Evolutionary conservation across 2,329 filamentous ascomycete genomes (phyloP).

Genomic region (Penicillium glabrum): DNA sequence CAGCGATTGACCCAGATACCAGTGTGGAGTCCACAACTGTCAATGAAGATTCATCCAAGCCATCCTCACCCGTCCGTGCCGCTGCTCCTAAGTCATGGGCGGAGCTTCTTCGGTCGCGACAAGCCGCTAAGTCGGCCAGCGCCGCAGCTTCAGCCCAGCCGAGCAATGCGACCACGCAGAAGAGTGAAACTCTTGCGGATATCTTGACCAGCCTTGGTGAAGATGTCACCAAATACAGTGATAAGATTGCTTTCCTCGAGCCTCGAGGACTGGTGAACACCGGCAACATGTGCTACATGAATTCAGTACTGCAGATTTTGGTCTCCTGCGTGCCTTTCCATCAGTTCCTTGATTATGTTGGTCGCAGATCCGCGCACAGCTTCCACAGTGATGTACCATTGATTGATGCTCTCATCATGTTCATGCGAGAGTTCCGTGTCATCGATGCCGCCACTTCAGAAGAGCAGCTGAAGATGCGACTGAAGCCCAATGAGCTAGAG

Average conservation of each 20-base stretch:
- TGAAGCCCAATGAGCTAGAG: slow-evolving; percentile 83
- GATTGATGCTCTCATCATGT: slow-evolving; percentile 95
- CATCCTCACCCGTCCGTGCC: slow-evolving; percentile 39
- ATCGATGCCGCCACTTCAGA: slow-evolving; percentile 75
- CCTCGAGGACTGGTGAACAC: slow-evolving; percentile 93
- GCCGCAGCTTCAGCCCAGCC: slow-evolving; percentile 28
- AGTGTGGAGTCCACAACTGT: slow-evolving; percentile 2
- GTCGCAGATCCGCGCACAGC: slow-evolving; percentile 79
- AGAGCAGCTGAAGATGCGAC: slow-evolving; percentile 69
- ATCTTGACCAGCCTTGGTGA: slow-evolving; percentile 73
- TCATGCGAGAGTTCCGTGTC: slow-evolving; percentile 86
- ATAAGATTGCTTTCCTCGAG: slow-evolving; percentile 79
- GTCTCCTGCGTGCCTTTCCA: slow-evolving; percentile 94
- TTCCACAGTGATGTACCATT: slow-evolving; percentile 95
- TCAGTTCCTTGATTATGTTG: slow-evolving; percentile 83
- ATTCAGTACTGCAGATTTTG: slow-evolving; percentile 95
- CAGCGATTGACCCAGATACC: slow-evolving; percentile 4
- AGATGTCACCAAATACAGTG: slow-evolving; percentile 54
- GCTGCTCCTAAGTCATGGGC: slow-evolving; percentile 66
- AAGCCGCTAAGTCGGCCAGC: slow-evolving; percentile 32
- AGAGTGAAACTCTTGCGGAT: slow-evolving; percentile 68
- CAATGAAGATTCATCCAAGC: slow-evolving; percentile 28
- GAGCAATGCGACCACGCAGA: slow-evolving; percentile 47
- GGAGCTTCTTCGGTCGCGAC: slow-evolving; percentile 61
- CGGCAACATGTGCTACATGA: slow-evolving; percentile 99